phyloP scores from a whole-genome alignment of 75 land plant species.

The Gnetum montanum region DNA sequence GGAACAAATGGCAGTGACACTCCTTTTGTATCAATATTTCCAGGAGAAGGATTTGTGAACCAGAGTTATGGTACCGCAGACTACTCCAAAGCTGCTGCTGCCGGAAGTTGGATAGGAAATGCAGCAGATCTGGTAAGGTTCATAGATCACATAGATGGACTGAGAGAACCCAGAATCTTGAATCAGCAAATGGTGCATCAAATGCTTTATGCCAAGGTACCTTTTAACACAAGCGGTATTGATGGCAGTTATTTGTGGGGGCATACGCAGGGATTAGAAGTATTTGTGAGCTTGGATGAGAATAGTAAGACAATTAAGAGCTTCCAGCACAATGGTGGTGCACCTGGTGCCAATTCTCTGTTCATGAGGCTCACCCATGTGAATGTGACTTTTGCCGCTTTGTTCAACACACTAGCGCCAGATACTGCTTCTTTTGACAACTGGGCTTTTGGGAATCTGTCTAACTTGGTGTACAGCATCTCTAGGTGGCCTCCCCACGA shows the following conservation, averaged over 20 bases:
- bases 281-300: slow-evolving; percentile 2
- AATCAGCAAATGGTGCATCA: neutral
- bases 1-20: neutral
- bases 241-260: neutral
- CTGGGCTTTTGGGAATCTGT: neutral
- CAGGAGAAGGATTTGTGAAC: neutral
- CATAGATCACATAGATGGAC: slow-evolving; percentile 1
- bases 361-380: neutral
- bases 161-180: neutral
- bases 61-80: neutral
- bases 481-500: neutral
- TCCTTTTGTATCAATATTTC: neutral
- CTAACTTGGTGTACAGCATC: neutral
- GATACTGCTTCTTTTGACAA: neutral
- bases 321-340: neutral
- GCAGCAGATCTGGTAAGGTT: neutral
- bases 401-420: neutral
- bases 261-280: neutral
- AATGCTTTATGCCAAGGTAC: neutral
- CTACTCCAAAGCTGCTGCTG: neutral
- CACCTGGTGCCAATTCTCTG: neutral
- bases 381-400: neutral
- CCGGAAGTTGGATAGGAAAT: neutral
- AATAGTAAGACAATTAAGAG: neutral
- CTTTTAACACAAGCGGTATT: neutral